Evolutionary conservation across 2,329 filamentous ascomycete species (phyloP).

Genomic region (Neoscytalidium dimidiatum): DNA sequence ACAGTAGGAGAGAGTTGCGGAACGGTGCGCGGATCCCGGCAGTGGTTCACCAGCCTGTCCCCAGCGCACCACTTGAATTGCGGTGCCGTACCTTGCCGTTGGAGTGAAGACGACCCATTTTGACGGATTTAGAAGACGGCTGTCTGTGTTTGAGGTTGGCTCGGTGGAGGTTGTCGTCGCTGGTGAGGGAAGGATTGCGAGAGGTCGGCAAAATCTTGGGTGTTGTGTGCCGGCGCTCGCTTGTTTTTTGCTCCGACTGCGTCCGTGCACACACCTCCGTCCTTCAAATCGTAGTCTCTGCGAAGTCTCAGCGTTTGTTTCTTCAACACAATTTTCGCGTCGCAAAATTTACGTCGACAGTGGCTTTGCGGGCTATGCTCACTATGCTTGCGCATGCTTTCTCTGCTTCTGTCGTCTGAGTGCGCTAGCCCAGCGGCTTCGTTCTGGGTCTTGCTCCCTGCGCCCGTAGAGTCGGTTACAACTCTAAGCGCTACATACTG

Average conservation of each 20-base stretch:
- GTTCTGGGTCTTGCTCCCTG: too few relatives aligned
- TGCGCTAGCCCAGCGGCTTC: neutral
- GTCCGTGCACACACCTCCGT: neutral
- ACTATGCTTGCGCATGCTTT: neutral
- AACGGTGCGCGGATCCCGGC: neutral
- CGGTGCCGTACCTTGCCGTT: constrained; percentile 50
- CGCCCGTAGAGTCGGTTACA: too few relatives aligned
- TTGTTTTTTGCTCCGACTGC: constrained; percentile 22
- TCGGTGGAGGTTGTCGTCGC: constrained; percentile 22
- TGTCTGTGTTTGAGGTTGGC: constrained; percentile 26
- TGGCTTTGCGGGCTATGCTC: constrained; percentile 50
- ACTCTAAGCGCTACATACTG: neutral
- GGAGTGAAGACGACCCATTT: constrained; percentile 97
- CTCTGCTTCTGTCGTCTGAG: neutral
- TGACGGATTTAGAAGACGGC: constrained; percentile 41
- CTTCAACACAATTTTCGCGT: neutral
- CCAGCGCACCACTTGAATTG: neutral
- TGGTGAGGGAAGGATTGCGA: constrained; percentile 13
- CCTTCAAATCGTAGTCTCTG: neutral
- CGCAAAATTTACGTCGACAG: constrained; percentile 49
- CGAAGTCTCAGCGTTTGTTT: neutral
- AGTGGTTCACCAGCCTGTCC: neutral
- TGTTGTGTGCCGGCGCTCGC: constrained; percentile 25
- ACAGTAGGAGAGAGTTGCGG: neutral
- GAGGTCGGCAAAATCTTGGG: constrained; percentile 16